Conservation (phyloP, 257 asterid species). For the Anisodus acutangulus region DNA sequence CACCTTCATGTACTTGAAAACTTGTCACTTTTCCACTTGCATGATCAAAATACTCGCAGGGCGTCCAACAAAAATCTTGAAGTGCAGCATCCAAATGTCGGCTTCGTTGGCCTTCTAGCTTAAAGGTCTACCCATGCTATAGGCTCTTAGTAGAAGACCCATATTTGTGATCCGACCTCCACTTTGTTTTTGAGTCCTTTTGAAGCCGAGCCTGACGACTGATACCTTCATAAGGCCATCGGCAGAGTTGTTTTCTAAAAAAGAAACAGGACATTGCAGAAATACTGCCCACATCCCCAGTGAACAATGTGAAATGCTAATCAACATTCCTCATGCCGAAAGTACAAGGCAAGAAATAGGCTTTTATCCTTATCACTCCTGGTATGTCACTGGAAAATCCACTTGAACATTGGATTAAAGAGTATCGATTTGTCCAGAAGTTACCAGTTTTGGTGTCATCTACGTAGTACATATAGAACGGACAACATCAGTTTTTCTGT, state of each 20-base stretch:
- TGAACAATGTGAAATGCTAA: neutral
- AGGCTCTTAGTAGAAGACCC: conserved; percentile 17
- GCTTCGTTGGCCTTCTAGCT: neutral
- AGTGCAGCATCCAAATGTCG: neutral
- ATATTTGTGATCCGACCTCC: neutral
- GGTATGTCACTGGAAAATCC: neutral
- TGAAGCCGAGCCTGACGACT: neutral
- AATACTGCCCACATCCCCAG: neutral
- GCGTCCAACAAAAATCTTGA: neutral
- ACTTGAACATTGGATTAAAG: neutral
- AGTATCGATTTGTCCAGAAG: neutral
- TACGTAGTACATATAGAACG: neutral
- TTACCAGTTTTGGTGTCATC: neutral
- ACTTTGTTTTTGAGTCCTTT: neutral
- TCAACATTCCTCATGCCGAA: neutral
- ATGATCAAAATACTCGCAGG: neutral
- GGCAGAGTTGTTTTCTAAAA: neutral
- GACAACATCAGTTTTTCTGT: neutral
- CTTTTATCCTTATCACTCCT: neutral
- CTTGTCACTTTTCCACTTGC: neutral
- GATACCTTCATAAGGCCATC: neutral
- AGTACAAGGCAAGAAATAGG: neutral
- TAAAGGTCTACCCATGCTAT: neutral
- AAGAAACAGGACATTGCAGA: neutral
- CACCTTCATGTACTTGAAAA: neutral